Percentiles rank a stretch among this genome's conserved stretches.
These are phyloP conservation scores for Wilhelminamyces savonicus DNA, from an alignment of 805 yeast genomes.

Conservation along the genomic window DNA sequence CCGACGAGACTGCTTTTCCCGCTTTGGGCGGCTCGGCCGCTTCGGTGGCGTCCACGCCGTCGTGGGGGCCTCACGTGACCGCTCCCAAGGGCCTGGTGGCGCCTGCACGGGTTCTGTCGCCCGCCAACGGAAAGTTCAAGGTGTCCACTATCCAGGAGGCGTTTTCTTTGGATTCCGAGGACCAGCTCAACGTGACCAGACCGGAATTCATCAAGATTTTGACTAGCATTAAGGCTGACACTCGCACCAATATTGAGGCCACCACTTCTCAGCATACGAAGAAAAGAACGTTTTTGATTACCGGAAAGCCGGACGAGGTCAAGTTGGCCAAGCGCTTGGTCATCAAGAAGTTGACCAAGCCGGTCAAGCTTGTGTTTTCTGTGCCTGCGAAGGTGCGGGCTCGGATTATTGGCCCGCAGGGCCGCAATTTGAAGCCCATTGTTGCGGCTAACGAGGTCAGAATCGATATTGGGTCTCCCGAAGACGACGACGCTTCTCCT, in stretches of 20 bases:
- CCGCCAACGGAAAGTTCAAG: conserved; percentile 27
- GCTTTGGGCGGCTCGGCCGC: conserved; percentile 45
- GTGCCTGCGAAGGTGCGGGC: conserved; percentile 77
- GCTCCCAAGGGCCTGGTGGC: conserved; percentile 6
- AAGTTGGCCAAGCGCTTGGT: conserved; percentile 68
- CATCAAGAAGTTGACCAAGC: conserved; percentile 70
- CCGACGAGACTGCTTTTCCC: conserved; percentile 58
- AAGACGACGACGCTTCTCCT: conserved; percentile 12
- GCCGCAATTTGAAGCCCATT: conserved; percentile 75
- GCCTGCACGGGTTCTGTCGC: background rate
- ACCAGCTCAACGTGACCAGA: conserved; percentile 57
- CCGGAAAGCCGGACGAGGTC: conserved; percentile 66
- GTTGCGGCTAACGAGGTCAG: conserved; percentile 60
- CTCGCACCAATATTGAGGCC: conserved; percentile 70
- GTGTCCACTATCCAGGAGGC: conserved; percentile 70
- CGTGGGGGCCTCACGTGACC: conserved; percentile 36
- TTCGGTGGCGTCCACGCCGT: conserved; percentile 22
- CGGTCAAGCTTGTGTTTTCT: conserved; percentile 51
- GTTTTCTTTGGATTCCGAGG: conserved; percentile 64
- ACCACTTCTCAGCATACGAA: conserved; percentile 71
- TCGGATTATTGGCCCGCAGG: conserved; percentile 81
- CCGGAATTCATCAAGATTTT: conserved; percentile 66
- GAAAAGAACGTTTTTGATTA: conserved; percentile 75
- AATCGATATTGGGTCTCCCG: conserved; percentile 55
- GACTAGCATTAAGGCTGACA: conserved; percentile 50